Conservation (phyloP, 2,329 filamentous ascomycete genomes). For the Monilinia polystroma region DNA sequence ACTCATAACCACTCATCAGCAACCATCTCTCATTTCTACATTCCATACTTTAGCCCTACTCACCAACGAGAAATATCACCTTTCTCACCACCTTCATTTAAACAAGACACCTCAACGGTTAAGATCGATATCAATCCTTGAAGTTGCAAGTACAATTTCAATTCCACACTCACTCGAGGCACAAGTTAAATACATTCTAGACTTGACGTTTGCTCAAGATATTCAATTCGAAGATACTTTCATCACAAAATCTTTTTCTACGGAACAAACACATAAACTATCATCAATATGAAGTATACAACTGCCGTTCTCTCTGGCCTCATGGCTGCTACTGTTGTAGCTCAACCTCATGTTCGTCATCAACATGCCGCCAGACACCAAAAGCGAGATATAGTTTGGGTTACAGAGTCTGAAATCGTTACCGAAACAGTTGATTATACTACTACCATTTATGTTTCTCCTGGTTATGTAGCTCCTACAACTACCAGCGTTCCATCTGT, state of each 20-base stretch:
- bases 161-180: slow-evolving; percentile 16
- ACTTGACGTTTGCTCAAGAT: background rate
- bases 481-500: slow-evolving; percentile 26
- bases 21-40: slow-evolving; percentile 4
- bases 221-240: slow-evolving; percentile 13
- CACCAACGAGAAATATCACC: slow-evolving; percentile 7
- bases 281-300: slow-evolving; percentile 42
- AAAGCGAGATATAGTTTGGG: slow-evolving; percentile 45
- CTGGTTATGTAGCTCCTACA: slow-evolving; percentile 23
- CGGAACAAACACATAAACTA: slow-evolving; percentile 8
- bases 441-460: slow-evolving; percentile 45
- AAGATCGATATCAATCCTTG: slow-evolving; percentile 17
- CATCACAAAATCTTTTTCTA: slow-evolving; percentile 4
- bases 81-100: slow-evolving; percentile 24
- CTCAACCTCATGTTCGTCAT: slow-evolving; percentile 42
- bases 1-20: background rate
- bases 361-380: slow-evolving; percentile 37
- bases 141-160: slow-evolving; percentile 20
- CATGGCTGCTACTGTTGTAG: slow-evolving; percentile 36
- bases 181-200: background rate
- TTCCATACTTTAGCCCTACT: slow-evolving; percentile 16
- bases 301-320: slow-evolving; percentile 37
- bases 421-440: slow-evolving; percentile 47
- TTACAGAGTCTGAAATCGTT: slow-evolving; percentile 49
- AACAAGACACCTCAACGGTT: background rate